Conservation (phyloP, 495 filamentous ascomycete genomes). For the Aspergillus taichungensis region DNA sequence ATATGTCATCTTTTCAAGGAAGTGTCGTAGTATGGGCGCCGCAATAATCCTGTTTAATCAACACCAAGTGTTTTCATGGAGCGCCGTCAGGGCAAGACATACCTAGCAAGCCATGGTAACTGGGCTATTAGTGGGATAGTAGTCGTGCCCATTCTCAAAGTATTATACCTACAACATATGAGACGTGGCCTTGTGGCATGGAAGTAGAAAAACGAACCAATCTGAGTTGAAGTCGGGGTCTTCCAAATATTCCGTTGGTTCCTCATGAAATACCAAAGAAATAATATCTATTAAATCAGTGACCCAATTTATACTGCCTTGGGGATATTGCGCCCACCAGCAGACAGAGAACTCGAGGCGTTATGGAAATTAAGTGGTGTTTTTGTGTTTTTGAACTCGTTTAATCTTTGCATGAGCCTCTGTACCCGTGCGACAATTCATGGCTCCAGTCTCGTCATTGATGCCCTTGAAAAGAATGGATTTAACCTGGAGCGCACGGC, state of each 20-base stretch:
- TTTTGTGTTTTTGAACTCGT: neutral
- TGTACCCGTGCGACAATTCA: neutral
- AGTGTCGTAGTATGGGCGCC: neutral
- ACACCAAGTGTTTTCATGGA: neutral
- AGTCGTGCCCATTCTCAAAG: neutral
- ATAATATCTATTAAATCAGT: neutral
- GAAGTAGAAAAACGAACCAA: neutral
- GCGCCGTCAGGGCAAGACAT: neutral
- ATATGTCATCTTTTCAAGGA: neutral
- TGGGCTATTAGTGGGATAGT: neutral
- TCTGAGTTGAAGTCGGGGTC: neutral
- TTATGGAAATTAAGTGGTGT: neutral
- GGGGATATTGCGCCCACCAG: neutral
- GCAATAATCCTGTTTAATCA: neutral
- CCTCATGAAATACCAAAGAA: neutral
- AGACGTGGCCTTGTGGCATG: neutral
- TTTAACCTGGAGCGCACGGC: neutral
- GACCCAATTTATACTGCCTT: neutral
- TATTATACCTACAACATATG: neutral
- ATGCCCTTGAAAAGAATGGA: neutral
- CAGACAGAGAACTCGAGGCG: neutral
- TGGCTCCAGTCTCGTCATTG: neutral
- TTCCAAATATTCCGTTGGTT: neutral
- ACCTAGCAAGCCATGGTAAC: conserved; percentile 3
- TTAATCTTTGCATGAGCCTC: neutral